Percentiles rank a stretch among this genome's conserved stretches.
Conservation (phyloP, 129 eudicot species). For the Lonicera japonica region DNA sequence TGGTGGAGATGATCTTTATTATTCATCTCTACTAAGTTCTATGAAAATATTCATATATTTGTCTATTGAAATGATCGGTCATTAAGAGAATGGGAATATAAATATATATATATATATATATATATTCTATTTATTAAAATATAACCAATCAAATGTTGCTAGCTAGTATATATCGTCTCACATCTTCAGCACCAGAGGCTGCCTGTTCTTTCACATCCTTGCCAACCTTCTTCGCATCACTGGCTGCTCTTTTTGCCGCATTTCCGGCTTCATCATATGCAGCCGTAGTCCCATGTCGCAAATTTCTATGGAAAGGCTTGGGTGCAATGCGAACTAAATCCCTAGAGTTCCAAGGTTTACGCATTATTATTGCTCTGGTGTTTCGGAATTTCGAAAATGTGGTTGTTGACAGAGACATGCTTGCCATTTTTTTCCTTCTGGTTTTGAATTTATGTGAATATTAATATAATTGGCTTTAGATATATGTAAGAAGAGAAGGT, state of each 20-base stretch:
- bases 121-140: too few relatives aligned
- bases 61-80: too few relatives aligned
- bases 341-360: conserved; percentile 16
- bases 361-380: conserved; percentile 4
- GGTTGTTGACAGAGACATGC: conserved; percentile 15
- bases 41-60: too few relatives aligned
- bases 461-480: too few relatives aligned
- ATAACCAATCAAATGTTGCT: too few relatives aligned
- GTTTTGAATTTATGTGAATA: background rate
- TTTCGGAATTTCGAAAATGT: conserved; percentile 25
- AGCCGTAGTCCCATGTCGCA: conserved; percentile 13
- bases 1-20: too few relatives aligned
- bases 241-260: conserved; percentile 28
- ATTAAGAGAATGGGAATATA: too few relatives aligned
- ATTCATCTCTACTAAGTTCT: too few relatives aligned
- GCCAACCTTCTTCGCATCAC: conserved; percentile 40
- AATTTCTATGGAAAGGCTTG: conserved; percentile 18
- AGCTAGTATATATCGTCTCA: conserved; percentile 10
- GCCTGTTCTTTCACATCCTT: conserved; percentile 42
- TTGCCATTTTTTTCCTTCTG: conserved; percentile 25
- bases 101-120: too few relatives aligned
- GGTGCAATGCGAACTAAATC: conserved; percentile 7
- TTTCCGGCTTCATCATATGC: conserved; percentile 27
- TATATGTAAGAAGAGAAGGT: background rate
- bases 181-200: conserved; percentile 39